Percentiles rank a stretch among this genome's conserved stretches.
phyloP scores from a whole-genome alignment of 306 rosid species.

The Pyrus pyrifolia region DNA sequence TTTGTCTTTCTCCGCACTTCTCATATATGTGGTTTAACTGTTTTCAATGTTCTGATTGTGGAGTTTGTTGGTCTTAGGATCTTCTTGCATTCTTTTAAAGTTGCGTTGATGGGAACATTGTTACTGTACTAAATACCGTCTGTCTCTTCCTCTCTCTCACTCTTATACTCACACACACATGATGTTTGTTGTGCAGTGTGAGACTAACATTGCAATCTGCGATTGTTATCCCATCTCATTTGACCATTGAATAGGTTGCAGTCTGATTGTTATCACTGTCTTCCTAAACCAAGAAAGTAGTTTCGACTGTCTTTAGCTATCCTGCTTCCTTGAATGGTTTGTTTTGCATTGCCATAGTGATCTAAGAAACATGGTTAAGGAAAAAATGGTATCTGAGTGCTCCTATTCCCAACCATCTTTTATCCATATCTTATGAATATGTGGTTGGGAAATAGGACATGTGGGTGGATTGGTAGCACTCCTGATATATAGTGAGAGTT shows the following conservation, averaged over 20 bases:
- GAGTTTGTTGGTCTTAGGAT: not conserved
- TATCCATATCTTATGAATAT: not conserved
- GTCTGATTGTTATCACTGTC: not conserved
- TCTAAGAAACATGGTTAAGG: not conserved
- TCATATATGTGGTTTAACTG: not conserved
- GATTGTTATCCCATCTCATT: not conserved
- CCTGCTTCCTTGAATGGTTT: not conserved
- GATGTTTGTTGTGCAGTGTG: not conserved
- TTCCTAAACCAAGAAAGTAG: not conserved
- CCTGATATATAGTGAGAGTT: not conserved
- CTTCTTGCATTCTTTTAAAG: not conserved
- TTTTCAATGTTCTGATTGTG: constrained; percentile 14
- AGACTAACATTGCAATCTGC: not conserved
- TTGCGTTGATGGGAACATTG: not conserved
- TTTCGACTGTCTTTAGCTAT: not conserved
- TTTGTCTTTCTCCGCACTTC: constrained; percentile 43
- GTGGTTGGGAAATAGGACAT: not conserved
- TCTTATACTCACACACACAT: not conserved
- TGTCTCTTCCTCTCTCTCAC: not conserved
- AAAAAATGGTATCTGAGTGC: not conserved
- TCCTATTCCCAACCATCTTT: not conserved
- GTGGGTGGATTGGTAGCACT: not conserved
- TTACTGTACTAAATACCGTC: not conserved
- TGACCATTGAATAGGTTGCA: not conserved
- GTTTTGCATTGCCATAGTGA: not conserved